Evolutionary conservation across 176 grass and related monocot species (phyloP).

Genomic region (Carex kokanica): DNA sequence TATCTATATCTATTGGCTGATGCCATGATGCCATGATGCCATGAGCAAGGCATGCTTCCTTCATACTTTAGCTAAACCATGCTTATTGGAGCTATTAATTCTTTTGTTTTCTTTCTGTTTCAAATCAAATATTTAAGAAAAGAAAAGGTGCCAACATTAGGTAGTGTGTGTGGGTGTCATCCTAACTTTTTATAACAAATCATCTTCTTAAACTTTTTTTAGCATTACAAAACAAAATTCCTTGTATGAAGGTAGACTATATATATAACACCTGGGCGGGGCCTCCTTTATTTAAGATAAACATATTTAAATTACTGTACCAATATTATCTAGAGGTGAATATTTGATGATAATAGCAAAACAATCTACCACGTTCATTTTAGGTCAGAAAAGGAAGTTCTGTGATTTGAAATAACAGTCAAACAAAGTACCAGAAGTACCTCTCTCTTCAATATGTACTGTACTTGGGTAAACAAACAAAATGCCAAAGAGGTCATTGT

Average conservation of each 20-base stretch:
- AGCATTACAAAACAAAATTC: neutral
- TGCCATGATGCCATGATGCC: no score
- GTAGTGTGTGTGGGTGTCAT: neutral
- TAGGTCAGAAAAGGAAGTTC: no score
- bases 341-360: no score
- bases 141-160: neutral
- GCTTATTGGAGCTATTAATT: neutral
- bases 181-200: neutral
- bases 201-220: neutral
- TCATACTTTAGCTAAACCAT: neutral
- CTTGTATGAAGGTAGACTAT: no score
- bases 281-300: no score
- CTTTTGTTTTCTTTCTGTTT: neutral
- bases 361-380: no score
- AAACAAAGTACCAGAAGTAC: no score
- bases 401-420: no score
- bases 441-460: no score
- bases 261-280: no score
- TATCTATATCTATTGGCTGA: neutral
- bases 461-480: neutral
- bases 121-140: neutral
- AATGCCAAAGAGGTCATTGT: neutral
- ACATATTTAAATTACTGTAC: no score
- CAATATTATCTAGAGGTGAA: no score
- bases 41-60: neutral